Base-by-base conservation (phyloP, 1,284 basidiomycete species). In the Malassezia sp. region DNA sequence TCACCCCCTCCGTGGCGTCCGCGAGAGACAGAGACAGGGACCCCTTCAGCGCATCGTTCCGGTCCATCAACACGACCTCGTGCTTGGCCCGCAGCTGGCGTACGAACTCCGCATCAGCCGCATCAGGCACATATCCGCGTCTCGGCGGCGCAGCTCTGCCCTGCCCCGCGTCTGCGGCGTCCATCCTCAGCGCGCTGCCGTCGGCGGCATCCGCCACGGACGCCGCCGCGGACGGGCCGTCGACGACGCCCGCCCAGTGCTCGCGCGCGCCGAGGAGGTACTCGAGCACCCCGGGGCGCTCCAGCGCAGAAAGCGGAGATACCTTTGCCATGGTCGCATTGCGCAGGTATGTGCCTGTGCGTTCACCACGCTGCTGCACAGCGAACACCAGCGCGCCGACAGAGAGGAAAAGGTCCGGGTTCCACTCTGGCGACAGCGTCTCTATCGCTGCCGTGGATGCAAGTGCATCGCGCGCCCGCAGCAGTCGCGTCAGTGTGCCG, bases 61-160 rank as follows among this genome's bases (percentile, higher is more conserved):
- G 54, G 21, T 54, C 57, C 11, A 61, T 52, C 37, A 63, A 42
- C 3, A 63, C 54, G 10, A 66, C 49, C 38, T 69, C 64, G 39
- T 55, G 47, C 18, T 55, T 51, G 6, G 48, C 33, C 14, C 59
- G 47, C 33, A 69, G 37, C 14, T 57, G 51, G 34, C 65, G 61
- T 36, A 69, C 66, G 38, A 66, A 67, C 29, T 63, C 60, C n/a
- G 55, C 54, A 44, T 69, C 66, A 6, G 56, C 42, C 17, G 45
- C 33, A 36, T 63, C 54, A 11, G 62, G 61, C 9, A 61, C 53
- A 60, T 67, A 69, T 0, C 53, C 49, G 12, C 64, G 52, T 38
- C 66, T 67, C 11, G 41, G 40, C 4, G 57, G 12, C 8, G 37
- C 33, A 2, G 49, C 35, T n/a, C 44, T n/a, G n/a, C n/a, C n/a